Evolutionary conservation across 345 rosid species (phyloP), one percentile per base, ranked within the genome.

Genomic region (Adansonia digitata): DNA sequence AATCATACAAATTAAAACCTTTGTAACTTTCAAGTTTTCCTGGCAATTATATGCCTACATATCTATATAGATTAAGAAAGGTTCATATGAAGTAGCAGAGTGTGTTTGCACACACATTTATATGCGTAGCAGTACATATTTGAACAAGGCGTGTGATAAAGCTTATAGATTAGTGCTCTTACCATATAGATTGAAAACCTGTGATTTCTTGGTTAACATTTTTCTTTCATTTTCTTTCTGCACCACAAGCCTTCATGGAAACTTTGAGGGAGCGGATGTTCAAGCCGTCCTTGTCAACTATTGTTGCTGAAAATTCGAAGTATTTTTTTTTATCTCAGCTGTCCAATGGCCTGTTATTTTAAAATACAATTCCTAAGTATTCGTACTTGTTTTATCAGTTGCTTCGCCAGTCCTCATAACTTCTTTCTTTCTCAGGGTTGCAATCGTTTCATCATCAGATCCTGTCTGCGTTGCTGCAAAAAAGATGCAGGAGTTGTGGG

Each of bases 181-280:
- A 45, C 71, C 12, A 27, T 67, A 45, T 31, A 39, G 48, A 35
- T 35, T 35, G 55, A 73, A n/a, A 73, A 42, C 56, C 11, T 73
- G 56, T 62, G 71, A 22, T 49, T 48, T 63, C 45, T 61, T 29
- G 24, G 31, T 65, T 63, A 57, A 64, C 66, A 59, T 66, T 26
- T 51, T 39, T 26, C 27, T 77, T 52, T 40, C 52, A 35, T 75
- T 27, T 17, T 75, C 22, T 69, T 29, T 66, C 87, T 89, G 99
- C 91, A 18, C 94, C 97, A 10, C 81, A 83, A 80, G 88, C 94
- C 56, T 96, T 96, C 74, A 88, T 96, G 39, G 98, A 96, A 70
- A 96, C 98, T 53, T 79, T 96, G 86, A 90, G 97, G 81, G 99
- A 96, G 72, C 86, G 90, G 73, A 90, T 96, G 94, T 93, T 96